phyloP scores from a whole-genome alignment of 2,329 filamentous ascomycete genomes.

The Nigrograna mackinnonii region DNA sequence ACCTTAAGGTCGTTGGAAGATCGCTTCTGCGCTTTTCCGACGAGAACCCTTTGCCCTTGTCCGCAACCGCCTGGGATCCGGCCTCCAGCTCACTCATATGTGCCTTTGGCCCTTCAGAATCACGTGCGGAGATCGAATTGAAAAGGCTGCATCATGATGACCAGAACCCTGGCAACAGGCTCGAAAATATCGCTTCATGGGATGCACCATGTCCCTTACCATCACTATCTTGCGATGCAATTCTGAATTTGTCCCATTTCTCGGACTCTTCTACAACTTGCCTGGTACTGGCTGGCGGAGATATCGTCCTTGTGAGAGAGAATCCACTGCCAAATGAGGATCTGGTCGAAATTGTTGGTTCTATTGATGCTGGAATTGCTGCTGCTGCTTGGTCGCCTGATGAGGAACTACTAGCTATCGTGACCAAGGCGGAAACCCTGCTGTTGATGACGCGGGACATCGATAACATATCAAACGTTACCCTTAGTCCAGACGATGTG shows the following conservation, averaged over 20 bases:
- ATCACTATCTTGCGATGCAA: constrained; percentile 72
- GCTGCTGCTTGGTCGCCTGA: constrained; percentile 94
- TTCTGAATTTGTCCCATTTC: constrained; percentile 84
- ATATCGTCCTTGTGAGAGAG: constrained; percentile 85
- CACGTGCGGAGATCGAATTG: constrained; percentile 74
- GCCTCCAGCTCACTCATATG: constrained; percentile 77
- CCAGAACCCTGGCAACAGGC: constrained; percentile 42
- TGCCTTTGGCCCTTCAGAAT: constrained; percentile 77
- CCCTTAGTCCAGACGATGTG: constrained; percentile 75
- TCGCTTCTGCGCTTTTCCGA: constrained; percentile 63
- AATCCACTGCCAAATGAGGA: constrained; percentile 68
- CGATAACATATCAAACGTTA: constrained; percentile 77
- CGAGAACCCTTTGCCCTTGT: constrained; percentile 60
- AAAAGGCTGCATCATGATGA: constrained; percentile 54
- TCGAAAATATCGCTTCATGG: constrained; percentile 75
- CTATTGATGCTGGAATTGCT: constrained; percentile 87
- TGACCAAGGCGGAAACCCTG: constrained; percentile 76
- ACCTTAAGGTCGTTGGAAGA: constrained; percentile 78
- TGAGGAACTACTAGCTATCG: constrained; percentile 84
- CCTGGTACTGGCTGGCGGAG: constrained; percentile 84
- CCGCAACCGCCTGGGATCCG: constrained; percentile 84
- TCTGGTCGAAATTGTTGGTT: constrained; percentile 92
- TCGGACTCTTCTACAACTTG: constrained; percentile 77
- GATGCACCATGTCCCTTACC: constrained; percentile 81
- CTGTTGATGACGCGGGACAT: constrained; percentile 94